Conservation (phyloP, 2,329 filamentous ascomycete genomes). For the Fonsecaea multimorphosa region DNA sequence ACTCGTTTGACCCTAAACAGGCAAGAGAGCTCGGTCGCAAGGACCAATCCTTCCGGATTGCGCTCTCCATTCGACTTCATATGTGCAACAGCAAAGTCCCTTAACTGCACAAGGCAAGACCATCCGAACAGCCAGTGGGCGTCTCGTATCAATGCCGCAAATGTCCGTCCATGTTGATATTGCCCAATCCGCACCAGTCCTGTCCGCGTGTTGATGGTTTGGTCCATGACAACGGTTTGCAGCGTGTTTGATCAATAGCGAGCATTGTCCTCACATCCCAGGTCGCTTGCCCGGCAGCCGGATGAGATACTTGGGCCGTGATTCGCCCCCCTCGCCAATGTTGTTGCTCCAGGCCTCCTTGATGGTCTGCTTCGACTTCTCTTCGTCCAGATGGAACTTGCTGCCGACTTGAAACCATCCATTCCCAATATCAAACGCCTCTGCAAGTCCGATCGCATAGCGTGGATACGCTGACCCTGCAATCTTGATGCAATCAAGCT, state of each 20-base stretch:
- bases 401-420: slow-evolving; percentile 67
- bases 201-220: not conserved
- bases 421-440: slow-evolving; percentile 61
- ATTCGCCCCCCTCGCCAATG: slow-evolving; percentile 33
- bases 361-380: slow-evolving; percentile 57
- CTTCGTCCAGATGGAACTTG: slow-evolving; percentile 58
- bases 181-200: not conserved
- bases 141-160: not conserved
- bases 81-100: slow-evolving; percentile 6
- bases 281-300: slow-evolving; percentile 27
- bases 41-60: not conserved
- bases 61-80: too few relatives aligned
- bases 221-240: not conserved
- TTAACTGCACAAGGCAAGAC: slow-evolving; percentile 7
- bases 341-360: slow-evolving; percentile 65
- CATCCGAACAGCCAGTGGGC: slow-evolving; percentile 20
- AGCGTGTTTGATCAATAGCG: too few relatives aligned
- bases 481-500: slow-evolving; percentile 63
- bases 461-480: slow-evolving; percentile 20
- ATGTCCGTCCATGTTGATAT: slow-evolving; percentile 13
- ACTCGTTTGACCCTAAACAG: slow-evolving; percentile 16
- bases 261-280: not conserved
- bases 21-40: slow-evolving; percentile 21
- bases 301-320: slow-evolving; percentile 34
- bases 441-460: slow-evolving; percentile 59